These are phyloP conservation scores for Alternaria incomplexa DNA, from an alignment of 2,329 filamentous ascomycete genomes.

Conservation along the genomic window DNA sequence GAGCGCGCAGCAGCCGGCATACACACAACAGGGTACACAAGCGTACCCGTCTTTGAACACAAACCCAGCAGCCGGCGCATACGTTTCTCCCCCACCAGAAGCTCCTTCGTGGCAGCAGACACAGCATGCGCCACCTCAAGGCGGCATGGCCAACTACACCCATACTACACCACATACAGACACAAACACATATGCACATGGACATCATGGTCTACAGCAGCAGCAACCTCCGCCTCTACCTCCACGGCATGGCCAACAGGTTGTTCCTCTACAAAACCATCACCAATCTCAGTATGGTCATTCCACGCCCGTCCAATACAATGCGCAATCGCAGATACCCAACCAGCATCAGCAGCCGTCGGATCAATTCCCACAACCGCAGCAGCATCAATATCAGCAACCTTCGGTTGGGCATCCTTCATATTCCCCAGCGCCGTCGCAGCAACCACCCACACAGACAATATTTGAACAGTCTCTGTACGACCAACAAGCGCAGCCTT, in stretches of 20 bases:
- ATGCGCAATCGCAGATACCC: slow-evolving; percentile 3
- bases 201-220: slow-evolving; percentile 29
- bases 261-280: slow-evolving; percentile 14
- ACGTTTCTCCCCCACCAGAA: slow-evolving; percentile 46
- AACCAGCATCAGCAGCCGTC: slow-evolving; percentile 1
- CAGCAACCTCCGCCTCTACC: slow-evolving; percentile 16
- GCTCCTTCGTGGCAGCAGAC: slow-evolving; percentile 46
- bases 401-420: slow-evolving; percentile 15
- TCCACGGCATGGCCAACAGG: slow-evolving; percentile 6
- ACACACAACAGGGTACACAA: slow-evolving; percentile 42
- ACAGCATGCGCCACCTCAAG: slow-evolving; percentile 43
- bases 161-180: slow-evolving; percentile 40
- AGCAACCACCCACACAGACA: slow-evolving; percentile 17
- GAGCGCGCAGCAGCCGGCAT: slow-evolving; percentile 42
- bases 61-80: slow-evolving; percentile 44
- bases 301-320: slow-evolving; percentile 17
- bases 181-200: slow-evolving; percentile 33
- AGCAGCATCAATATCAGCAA: slow-evolving; percentile 28
- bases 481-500: slow-evolving; percentile 10
- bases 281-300: slow-evolving; percentile 13
- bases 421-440: slow-evolving; percentile 18
- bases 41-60: slow-evolving; percentile 44
- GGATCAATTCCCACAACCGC: slow-evolving; percentile 7
- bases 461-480: slow-evolving; percentile 12
- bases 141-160: slow-evolving; percentile 38